Percentiles rank a stretch among this genome's conserved stretches.
Evolutionary conservation across 1,284 basidiomycete species (phyloP).

Genomic region (Athelia psychrophila): DNA sequence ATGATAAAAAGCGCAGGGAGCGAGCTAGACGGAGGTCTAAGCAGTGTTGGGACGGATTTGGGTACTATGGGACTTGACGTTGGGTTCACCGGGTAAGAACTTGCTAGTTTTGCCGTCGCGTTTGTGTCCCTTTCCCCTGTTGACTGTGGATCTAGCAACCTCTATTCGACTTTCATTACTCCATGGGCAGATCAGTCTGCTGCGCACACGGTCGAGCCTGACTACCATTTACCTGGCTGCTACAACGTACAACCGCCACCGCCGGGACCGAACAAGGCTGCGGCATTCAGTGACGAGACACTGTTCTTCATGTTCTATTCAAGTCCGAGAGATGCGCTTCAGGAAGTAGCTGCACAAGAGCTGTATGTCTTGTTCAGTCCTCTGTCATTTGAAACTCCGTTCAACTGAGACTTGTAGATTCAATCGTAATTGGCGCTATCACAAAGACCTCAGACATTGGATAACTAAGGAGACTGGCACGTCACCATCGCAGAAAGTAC

Average conservation of each 20-base stretch:
- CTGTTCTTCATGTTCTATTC: constrained; percentile 99
- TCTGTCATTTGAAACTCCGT: constrained; percentile 1
- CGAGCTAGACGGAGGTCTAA: constrained; percentile 84
- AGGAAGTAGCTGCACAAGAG: constrained; percentile 95
- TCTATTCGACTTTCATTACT: constrained; percentile 94
- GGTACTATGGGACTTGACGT: constrained; percentile 93
- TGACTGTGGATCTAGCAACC: constrained; percentile 50
- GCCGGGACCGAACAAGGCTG: constrained; percentile 84
- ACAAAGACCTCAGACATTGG: constrained; percentile 95
- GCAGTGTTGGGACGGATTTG: constrained; percentile 90
- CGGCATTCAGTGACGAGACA: constrained; percentile 94
- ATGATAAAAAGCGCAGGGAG: constrained; percentile 83
- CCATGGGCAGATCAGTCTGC: constrained; percentile 93
- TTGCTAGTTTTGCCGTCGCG: constrained; percentile 9
- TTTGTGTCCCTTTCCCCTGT: constrained; percentile 7
- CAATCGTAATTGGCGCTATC: constrained; percentile 97
- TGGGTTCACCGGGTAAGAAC: constrained; percentile 74
- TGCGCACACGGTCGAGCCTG: constrained; percentile 82
- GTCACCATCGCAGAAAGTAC: constrained; percentile 81
- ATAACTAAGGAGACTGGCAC: constrained; percentile 91
- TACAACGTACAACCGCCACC: constrained; percentile 93
- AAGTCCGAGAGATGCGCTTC: constrained; percentile 88
- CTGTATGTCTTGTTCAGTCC: constrained; percentile 56
- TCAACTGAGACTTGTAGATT: constrained; percentile 49
- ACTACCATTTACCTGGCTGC: constrained; percentile 90